These are phyloP conservation scores for Cutaneotrichosporon cutaneum DNA, from an alignment of 1,284 basidiomycete species.

Conservation along the genomic window DNA sequence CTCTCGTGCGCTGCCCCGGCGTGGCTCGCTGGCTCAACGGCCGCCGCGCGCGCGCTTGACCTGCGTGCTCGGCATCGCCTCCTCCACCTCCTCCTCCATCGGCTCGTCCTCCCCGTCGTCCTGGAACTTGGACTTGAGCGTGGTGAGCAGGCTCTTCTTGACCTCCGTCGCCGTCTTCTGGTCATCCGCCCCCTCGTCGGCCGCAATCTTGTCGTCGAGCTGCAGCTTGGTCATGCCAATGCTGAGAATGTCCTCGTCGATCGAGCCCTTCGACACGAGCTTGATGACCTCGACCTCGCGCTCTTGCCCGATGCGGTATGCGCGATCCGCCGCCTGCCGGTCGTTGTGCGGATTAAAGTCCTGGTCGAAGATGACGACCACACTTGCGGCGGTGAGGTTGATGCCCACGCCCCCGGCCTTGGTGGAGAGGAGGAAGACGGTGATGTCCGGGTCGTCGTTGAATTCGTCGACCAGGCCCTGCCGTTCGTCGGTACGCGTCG, in stretches of 20 bases:
- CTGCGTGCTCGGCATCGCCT: conserved; percentile 10
- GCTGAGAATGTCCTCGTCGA: conserved; percentile 93
- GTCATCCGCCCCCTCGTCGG: conserved; percentile 58
- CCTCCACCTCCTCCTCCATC: background rate
- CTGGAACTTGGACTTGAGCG: conserved; percentile 36
- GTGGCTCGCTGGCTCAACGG: background rate
- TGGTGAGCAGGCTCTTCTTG: conserved; percentile 43
- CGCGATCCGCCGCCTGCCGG: conserved; percentile 93
- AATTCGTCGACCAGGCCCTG: conserved; percentile 95
- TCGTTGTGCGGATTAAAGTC: conserved; percentile 90
- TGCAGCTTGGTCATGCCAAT: conserved; percentile 86
- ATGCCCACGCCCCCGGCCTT: conserved; percentile 78
- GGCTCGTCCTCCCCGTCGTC: conserved; percentile 2
- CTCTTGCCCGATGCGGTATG: conserved; percentile 77
- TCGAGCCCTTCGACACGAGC: conserved; percentile 86
- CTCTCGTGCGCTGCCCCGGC: too few species aligned
- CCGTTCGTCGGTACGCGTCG: conserved; percentile 88
- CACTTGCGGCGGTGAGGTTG: conserved; percentile 86
- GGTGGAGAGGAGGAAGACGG: conserved; percentile 90
- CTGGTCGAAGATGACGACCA: conserved; percentile 95
- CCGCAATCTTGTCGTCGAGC: conserved; percentile 77
- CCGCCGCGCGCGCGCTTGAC: conserved; percentile 10
- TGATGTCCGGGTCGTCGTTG: conserved; percentile 86
- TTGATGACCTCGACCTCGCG: conserved; percentile 66
- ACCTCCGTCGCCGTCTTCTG: conserved; percentile 57